Evolutionary conservation across 768 basidiomycete genomes (phyloP).

Genomic region (Sporobolomyces phaffii): DNA sequence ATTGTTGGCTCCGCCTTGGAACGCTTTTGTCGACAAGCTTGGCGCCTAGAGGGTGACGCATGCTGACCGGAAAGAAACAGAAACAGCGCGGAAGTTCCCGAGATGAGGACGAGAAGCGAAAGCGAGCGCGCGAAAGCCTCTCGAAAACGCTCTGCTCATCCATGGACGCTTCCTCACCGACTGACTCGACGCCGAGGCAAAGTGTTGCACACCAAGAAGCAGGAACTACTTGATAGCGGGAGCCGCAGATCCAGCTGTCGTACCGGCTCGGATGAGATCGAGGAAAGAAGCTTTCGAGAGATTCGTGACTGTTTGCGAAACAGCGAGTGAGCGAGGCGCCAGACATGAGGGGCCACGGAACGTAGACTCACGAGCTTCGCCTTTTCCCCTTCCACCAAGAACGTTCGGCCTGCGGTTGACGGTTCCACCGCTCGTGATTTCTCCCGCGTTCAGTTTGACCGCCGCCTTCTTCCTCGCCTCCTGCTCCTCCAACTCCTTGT

Average conservation of each 20-base stretch:
- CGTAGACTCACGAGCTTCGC: slow-evolving; percentile 39
- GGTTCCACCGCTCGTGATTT: slow-evolving; percentile 6
- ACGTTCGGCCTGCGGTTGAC: slow-evolving; percentile 40
- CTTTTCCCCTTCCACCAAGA: slow-evolving; percentile 39
- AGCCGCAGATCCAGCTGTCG: neutral
- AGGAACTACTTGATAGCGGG: slow-evolving; percentile 3
- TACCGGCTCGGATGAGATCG: slow-evolving; percentile 40
- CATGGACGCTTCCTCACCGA: no score
- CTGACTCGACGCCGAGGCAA: no score
- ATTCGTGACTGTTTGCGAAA: slow-evolving; percentile 36
- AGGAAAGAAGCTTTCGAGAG: slow-evolving; percentile 43
- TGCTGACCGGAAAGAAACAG: no score
- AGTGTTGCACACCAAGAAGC: no score
- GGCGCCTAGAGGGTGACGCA: no score
- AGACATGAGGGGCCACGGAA: neutral
- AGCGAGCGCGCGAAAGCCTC: no score
- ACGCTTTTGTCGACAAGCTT: no score
- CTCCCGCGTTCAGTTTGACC: slow-evolving; percentile 21
- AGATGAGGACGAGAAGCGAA: no score
- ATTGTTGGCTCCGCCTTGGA: no score
- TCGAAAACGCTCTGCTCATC: no score
- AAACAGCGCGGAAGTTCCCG: no score
- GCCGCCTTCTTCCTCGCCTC: slow-evolving; percentile 39
- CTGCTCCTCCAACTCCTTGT: slow-evolving; percentile 28
- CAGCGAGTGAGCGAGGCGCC: neutral